A percentile compares a stretch with the other conserved stretches of the same genome.
These are phyloP conservation scores for Lipomyces orientalis DNA, from an alignment of 805 yeast species.

Conservation along the genomic window DNA sequence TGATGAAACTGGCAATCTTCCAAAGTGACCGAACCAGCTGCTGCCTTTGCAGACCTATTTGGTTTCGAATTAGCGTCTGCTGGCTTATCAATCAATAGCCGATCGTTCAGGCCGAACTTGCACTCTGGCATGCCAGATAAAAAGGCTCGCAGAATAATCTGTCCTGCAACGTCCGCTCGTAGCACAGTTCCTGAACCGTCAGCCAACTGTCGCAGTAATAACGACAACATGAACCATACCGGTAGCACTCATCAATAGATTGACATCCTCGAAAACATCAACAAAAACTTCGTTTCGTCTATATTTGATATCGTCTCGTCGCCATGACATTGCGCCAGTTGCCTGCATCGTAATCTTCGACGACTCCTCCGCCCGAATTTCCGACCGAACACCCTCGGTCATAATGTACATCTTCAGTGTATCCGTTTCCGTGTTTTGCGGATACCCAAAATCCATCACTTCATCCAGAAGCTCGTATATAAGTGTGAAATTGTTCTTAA, in stretches of 20 bases:
- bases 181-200: slow-evolving; percentile 53
- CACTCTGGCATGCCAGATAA: slow-evolving; percentile 85
- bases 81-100: slow-evolving; percentile 44
- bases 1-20: slow-evolving; percentile 85
- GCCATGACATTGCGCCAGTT: slow-evolving; percentile 65
- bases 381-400: slow-evolving; percentile 43
- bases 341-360: slow-evolving; percentile 46
- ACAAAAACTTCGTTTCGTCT: slow-evolving; percentile 80
- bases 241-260: slow-evolving; percentile 67
- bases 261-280: slow-evolving; percentile 76
- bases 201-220: neutral
- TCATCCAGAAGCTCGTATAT: slow-evolving; percentile 82
- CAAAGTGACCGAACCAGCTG: slow-evolving; percentile 58
- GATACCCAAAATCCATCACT: slow-evolving; percentile 76
- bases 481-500: slow-evolving; percentile 68
- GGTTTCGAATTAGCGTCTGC: slow-evolving; percentile 37
- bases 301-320: slow-evolving; percentile 71
- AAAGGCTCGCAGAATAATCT: slow-evolving; percentile 70
- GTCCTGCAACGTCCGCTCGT: slow-evolving; percentile 77
- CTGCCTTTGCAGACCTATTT: slow-evolving; percentile 48
- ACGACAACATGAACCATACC: slow-evolving; percentile 46
- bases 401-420: slow-evolving; percentile 50
- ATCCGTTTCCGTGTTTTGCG: slow-evolving; percentile 64
- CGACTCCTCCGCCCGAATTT: slow-evolving; percentile 27
- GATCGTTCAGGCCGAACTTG: slow-evolving; percentile 75